phyloP scores from a whole-genome alignment of 352 stramenopile species.

The Pythium myriotylum region DNA sequence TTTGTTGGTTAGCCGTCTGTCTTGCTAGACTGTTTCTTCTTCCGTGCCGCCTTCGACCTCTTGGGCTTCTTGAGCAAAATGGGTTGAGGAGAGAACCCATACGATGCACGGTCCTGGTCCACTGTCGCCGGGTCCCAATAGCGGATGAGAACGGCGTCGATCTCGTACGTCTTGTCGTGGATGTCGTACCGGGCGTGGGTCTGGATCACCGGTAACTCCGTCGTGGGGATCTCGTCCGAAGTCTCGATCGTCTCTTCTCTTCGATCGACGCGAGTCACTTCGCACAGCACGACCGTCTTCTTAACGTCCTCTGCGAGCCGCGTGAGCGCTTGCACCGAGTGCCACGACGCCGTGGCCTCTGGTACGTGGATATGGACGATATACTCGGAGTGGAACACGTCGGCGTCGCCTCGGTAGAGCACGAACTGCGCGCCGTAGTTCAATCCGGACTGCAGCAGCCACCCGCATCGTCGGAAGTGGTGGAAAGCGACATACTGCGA shows the following conservation, averaged over 20 bases:
- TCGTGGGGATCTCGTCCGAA: not conserved
- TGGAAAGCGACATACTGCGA: constrained; percentile 48
- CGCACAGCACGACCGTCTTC: constrained; percentile 72
- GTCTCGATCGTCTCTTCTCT: not conserved
- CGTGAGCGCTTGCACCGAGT: constrained; percentile 66
- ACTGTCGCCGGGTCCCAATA: constrained; percentile 54
- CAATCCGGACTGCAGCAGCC: constrained; percentile 56
- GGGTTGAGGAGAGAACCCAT: constrained; percentile 45
- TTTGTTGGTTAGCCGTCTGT: not conserved
- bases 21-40: not conserved
- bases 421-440: constrained; percentile 76
- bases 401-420: constrained; percentile 59
- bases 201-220: not conserved
- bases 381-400: constrained; percentile 73
- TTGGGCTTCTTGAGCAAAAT: constrained; percentile 34
- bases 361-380: constrained; percentile 52
- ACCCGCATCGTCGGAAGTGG: constrained; percentile 61
- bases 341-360: constrained; percentile 36
- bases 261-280: constrained; percentile 28
- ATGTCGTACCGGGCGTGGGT: constrained; percentile 38
- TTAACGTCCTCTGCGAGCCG: constrained; percentile 76
- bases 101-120: constrained; percentile 26
- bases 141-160: constrained; percentile 52
- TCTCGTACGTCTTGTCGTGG: constrained; percentile 33
- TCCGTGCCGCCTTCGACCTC: constrained; percentile 5